Percentiles rank a stretch among this genome's conserved stretches.
Conservation (phyloP, 2,329 filamentous ascomycete genomes). For the Cladosporium colombiae region DNA sequence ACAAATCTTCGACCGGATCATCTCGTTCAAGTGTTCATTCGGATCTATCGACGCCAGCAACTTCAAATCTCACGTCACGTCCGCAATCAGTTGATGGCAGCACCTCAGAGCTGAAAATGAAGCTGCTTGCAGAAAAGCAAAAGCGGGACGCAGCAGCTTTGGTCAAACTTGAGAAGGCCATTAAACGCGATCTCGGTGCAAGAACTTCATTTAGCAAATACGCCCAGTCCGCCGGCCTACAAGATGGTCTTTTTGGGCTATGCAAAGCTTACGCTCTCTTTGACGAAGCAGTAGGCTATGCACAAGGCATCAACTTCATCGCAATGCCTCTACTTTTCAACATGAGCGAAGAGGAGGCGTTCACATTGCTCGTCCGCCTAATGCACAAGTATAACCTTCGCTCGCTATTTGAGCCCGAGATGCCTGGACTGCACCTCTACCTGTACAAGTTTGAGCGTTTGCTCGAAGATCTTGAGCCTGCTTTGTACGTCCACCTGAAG, state of each 20-base stretch:
- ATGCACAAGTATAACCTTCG: conserved; percentile 97
- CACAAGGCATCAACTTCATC: conserved; percentile 98
- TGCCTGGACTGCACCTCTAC: conserved; percentile 91
- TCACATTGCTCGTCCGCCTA: conserved; percentile 84
- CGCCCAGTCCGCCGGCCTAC: conserved; percentile 83
- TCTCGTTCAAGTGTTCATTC: conserved; percentile 86
- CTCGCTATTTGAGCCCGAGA: conserved; percentile 91
- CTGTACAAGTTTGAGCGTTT: conserved; percentile 94
- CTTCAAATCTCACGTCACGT: conserved; percentile 45
- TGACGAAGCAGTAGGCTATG: conserved; percentile 92
- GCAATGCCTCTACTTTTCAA: conserved; percentile 97
- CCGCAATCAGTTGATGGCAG: conserved; percentile 32
- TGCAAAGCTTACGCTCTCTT: conserved; percentile 98
- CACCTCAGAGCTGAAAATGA: conserved; percentile 62
- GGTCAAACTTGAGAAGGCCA: conserved; percentile 84
- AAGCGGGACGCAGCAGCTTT: conserved; percentile 73
- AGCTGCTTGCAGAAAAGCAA: conserved; percentile 67
- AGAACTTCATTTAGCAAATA: conserved; percentile 97
- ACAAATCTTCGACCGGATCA: conserved; percentile 68
- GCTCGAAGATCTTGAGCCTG: conserved; percentile 90
- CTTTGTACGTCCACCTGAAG: conserved; percentile 89
- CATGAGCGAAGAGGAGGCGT: conserved; percentile 97
- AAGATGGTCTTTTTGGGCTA: conserved; percentile 90
- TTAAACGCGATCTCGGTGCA: conserved; percentile 85
- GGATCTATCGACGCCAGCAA: conserved; percentile 65